Percentiles rank a stretch among this genome's conserved stretches.
Evolutionary conservation across 2,329 filamentous ascomycete genomes (phyloP).

Genomic region (Xylariales sp.): DNA sequence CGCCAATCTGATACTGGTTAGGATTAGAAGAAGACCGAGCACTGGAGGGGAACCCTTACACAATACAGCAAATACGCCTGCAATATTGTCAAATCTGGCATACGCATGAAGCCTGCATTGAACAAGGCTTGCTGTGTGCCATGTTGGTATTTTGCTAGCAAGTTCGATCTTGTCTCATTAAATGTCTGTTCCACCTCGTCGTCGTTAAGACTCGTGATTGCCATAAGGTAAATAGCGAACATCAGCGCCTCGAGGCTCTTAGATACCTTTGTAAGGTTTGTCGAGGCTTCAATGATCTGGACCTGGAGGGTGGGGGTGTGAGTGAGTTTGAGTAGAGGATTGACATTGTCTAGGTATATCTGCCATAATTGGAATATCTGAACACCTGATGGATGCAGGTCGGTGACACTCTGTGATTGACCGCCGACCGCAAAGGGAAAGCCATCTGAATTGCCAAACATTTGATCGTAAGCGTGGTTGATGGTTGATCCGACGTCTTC

Average conservation of each 20-base stretch:
- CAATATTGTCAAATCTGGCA: constrained; percentile 71
- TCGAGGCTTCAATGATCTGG: constrained; percentile 72
- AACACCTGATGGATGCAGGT: constrained; percentile 64
- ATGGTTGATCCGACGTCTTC: constrained; percentile 65
- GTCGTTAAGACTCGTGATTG: constrained; percentile 68
- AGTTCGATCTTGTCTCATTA: constrained; percentile 61
- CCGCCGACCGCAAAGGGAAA: constrained; percentile 69
- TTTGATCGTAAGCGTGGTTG: constrained; percentile 68
- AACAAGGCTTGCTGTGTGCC: constrained; percentile 73
- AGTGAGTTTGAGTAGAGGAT: constrained; percentile 75
- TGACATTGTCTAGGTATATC: constrained; percentile 75
- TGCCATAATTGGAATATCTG: constrained; percentile 76
- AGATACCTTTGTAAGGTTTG: constrained; percentile 64
- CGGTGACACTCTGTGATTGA: constrained; percentile 56
- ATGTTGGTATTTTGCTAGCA: constrained; percentile 65
- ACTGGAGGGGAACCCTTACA: constrained; percentile 53
- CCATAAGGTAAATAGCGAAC: constrained; percentile 73
- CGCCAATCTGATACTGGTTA: constrained; percentile 60
- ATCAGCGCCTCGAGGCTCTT: constrained; percentile 73
- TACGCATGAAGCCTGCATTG: constrained; percentile 74
- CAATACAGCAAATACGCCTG: constrained; percentile 76
- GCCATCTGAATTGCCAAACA: constrained; percentile 66
- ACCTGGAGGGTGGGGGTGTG: constrained; percentile 74
- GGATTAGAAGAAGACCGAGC: constrained; percentile 30
- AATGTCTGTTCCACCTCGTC: constrained; percentile 64